Evolutionary conservation across 2,329 filamentous ascomycete genomes (phyloP).

Genomic region (Fusarium bulbicola): DNA sequence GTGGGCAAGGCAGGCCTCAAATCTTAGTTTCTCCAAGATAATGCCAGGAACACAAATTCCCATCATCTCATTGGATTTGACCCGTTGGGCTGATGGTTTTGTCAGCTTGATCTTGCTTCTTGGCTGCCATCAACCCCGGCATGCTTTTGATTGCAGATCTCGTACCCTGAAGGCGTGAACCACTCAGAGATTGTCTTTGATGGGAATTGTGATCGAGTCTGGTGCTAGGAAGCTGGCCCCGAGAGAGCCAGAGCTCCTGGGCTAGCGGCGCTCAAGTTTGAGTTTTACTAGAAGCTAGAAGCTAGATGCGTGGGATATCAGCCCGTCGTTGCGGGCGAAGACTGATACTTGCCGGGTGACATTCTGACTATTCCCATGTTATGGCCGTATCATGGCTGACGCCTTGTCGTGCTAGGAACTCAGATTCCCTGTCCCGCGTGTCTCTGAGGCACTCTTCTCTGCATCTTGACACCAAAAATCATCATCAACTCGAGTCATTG

Average conservation of each 20-base stretch:
- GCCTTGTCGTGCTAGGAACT: neutral
- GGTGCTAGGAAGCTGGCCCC: neutral
- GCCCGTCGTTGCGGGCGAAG: conserved; percentile 21
- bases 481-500: conserved; percentile 21
- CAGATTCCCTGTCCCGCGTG: neutral
- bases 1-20: conserved; percentile 25
- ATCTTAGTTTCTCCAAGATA: conserved; percentile 4
- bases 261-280: conserved; percentile 32
- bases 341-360: neutral
- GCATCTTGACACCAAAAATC: neutral
- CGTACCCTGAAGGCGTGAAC: neutral
- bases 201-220: conserved; percentile 6
- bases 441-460: neutral
- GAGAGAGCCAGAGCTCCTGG: neutral
- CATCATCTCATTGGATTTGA: neutral
- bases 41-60: conserved; percentile 5
- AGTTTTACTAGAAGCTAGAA: conserved; percentile 9
- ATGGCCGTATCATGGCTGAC: neutral
- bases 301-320: conserved; percentile 13
- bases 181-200: neutral
- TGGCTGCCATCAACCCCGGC: neutral
- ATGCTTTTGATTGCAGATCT: conserved; percentile 12
- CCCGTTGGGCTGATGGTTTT: neutral
- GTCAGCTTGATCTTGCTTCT: neutral
- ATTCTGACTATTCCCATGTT: conserved; percentile 11